Evolutionary conservation across 176 grass and related monocot genomes (phyloP).

Genomic region (Triticum turgidum): DNA sequence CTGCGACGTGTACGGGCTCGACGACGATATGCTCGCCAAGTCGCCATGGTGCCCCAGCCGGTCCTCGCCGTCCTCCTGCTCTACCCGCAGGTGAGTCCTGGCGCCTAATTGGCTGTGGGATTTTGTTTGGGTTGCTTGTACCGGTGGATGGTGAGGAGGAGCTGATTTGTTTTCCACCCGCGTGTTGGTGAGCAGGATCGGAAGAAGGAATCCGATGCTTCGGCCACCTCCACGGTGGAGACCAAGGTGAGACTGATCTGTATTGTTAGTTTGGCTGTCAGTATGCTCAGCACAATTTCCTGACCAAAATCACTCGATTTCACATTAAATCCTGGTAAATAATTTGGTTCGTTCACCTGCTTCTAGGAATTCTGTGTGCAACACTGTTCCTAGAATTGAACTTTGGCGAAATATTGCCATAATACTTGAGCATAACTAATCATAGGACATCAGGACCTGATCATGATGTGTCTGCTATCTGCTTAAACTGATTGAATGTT

Average conservation of each 20-base stretch:
- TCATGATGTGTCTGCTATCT: background rate
- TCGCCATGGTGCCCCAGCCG: constrained; percentile 85
- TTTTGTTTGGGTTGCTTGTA: background rate
- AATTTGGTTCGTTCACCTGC: background rate
- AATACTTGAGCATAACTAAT: background rate
- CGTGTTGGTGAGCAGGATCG: constrained; percentile 5
- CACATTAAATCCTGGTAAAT: background rate
- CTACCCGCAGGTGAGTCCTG: constrained; percentile 54
- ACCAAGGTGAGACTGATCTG: constrained; percentile 19
- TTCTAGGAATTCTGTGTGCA: background rate
- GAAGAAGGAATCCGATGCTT: constrained; percentile 40
- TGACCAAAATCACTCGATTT: background rate
- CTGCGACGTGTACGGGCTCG: constrained; percentile 86
- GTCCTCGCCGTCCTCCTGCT: constrained; percentile 75
- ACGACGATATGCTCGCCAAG: constrained; percentile 76
- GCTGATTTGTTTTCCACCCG: background rate
- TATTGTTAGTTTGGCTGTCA: background rate
- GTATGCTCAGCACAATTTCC: background rate
- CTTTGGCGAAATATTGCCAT: background rate
- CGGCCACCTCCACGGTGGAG: background rate
- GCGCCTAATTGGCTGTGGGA: background rate
- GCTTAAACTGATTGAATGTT: background rate
- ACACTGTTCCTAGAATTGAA: background rate
- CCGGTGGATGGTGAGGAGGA: background rate
- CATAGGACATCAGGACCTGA: background rate